Evolutionary conservation across 83 land plant species (phyloP).

Genomic region (Isoetes engelmannii): DNA sequence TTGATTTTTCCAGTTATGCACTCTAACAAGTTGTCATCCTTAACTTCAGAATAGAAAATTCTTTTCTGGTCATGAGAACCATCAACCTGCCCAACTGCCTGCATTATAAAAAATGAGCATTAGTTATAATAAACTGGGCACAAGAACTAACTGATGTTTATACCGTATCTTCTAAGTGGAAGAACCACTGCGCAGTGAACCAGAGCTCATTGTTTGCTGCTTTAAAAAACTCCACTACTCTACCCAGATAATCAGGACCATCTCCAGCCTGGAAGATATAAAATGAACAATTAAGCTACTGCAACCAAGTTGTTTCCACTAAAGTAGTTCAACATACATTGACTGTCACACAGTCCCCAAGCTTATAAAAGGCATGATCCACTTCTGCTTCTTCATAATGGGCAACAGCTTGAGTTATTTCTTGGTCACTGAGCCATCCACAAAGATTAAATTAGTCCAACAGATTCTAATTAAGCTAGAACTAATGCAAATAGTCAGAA

Average conservation of each 20-base stretch:
- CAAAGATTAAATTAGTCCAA: not conserved
- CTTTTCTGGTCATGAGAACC: constrained; percentile 42
- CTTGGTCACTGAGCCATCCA: constrained; percentile 3
- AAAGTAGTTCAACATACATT: constrained; percentile 28
- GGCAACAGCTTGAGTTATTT: constrained; percentile 13
- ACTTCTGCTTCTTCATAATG: constrained; percentile 35
- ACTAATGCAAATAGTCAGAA: not conserved
- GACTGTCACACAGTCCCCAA: constrained; percentile 43
- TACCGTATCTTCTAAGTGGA: constrained; percentile 66
- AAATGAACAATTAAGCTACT: constrained; percentile 1
- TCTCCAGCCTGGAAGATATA: constrained; percentile 6
- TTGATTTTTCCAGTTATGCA: constrained; percentile 56
- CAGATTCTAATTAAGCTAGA: not conserved
- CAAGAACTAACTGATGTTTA: constrained; percentile 6
- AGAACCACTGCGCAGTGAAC: constrained; percentile 75
- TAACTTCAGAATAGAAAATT: constrained; percentile 60
- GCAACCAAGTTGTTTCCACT: constrained; percentile 28
- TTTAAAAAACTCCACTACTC: constrained; percentile 69
- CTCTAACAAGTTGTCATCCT: constrained; percentile 64
- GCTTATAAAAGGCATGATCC: constrained; percentile 27
- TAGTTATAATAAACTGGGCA: not conserved
- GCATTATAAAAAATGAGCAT: constrained; percentile 7
- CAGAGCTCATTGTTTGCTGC: constrained; percentile 32
- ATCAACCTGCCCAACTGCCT: constrained; percentile 45
- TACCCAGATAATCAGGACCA: constrained; percentile 48